Conservation (phyloP, 345 rosid species). For the Moringa oleifera region DNA sequence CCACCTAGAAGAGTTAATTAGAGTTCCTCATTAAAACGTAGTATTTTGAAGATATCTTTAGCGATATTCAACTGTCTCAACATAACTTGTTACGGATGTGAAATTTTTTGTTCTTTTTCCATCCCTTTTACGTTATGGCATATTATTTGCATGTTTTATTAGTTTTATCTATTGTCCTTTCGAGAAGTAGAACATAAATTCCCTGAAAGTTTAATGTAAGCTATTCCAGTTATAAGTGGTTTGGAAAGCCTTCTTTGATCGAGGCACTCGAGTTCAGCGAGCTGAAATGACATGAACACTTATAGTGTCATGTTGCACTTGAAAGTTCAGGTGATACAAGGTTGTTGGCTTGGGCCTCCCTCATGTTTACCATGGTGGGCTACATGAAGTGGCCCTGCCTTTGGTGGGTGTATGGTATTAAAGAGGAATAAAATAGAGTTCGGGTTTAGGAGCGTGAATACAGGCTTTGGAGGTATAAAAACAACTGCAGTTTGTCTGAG, state of each 20-base stretch:
- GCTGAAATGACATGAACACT: too few species aligned
- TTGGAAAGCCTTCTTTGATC: neutral
- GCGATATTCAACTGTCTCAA: neutral
- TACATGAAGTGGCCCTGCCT: too few species aligned
- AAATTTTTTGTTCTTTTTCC: neutral
- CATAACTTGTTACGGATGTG: too few species aligned
- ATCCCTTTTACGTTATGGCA: neutral
- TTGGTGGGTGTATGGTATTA: too few species aligned
- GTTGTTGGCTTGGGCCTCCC: too few species aligned
- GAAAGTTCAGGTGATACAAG: neutral
- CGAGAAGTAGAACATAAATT: neutral
- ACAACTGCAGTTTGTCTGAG: neutral
- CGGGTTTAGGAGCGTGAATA: too few species aligned
- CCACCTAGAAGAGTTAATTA: neutral
- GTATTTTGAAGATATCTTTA: neutral
- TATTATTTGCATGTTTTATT: neutral
- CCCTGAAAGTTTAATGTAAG: neutral
- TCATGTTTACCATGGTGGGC: too few species aligned
- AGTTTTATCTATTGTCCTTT: neutral
- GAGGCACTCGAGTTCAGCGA: too few species aligned
- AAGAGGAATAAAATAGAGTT: too few species aligned
- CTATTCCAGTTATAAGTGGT: neutral
- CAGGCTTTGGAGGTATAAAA: neutral
- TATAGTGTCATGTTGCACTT: neutral
- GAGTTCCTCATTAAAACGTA: neutral